Evolutionary conservation across 345 rosid species (phyloP).

Genomic region (Populus euphratica): DNA sequence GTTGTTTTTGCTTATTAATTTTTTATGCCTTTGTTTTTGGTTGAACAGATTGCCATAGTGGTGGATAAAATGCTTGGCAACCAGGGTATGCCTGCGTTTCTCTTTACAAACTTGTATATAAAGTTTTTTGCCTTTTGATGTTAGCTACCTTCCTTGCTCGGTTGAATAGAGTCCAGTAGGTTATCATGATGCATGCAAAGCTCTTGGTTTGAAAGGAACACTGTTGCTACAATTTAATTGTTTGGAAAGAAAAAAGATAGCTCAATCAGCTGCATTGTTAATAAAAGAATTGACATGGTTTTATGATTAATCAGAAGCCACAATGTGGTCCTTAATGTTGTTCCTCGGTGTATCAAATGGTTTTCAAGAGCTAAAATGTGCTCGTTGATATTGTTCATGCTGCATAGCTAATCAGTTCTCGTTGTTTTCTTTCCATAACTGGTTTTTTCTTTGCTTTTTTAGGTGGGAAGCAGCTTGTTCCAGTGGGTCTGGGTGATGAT

Average conservation of each 20-base stretch:
- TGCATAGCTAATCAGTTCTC: neutral
- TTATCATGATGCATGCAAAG: neutral
- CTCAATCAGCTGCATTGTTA: neutral
- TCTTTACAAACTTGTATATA: neutral
- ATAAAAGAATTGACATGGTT: neutral
- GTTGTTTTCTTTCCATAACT: too few species aligned
- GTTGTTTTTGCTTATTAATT: neutral
- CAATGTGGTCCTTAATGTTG: neutral
- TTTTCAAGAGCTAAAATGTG: neutral
- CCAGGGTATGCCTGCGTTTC: constrained; percentile 56
- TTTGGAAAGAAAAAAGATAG: neutral
- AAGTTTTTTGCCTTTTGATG: neutral
- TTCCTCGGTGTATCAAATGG: neutral
- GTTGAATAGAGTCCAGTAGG: neutral
- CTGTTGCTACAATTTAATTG: neutral
- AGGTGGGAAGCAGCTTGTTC: constrained; percentile 69
- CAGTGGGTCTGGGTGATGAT: constrained; percentile 95
- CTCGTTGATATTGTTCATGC: neutral
- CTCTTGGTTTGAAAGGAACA: neutral
- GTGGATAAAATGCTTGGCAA: constrained; percentile 66
- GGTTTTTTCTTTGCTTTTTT: constrained; percentile 12
- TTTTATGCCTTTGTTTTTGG: neutral
- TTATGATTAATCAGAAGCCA: neutral
- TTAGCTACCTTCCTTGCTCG: neutral
- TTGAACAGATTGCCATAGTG: constrained; percentile 67